Evolutionary conservation across 73 alveolate genomes (phyloP), one percentile per base, ranked within the genome.

Genomic region (Urostyla sp.): DNA sequence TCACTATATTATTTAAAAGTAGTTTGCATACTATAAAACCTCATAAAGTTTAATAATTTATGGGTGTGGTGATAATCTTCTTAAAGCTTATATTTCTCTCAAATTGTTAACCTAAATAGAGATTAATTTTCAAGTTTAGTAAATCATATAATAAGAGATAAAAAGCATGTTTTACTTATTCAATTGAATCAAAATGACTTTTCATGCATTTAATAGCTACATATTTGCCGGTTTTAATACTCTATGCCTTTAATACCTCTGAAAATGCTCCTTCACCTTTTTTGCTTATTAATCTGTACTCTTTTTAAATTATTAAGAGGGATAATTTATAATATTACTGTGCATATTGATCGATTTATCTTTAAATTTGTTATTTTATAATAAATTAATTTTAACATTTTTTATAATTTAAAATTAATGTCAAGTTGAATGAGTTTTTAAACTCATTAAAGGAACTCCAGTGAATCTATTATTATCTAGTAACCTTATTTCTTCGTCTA

Each of bases 31-130:
- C 94, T 92, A 95, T 44, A 95, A 88, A 0, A 94, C 97, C 63
- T 95, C 98, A 15, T 92, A 91, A 60, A 98, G 88, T 85, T 95
- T 98, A 52, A 97, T 92, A 52, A 98, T 95, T 80, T 98, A 90
- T 48, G 97, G 97, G 60, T 95, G 99, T 18, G 96, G 95, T 2
- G 92, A 58, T 23, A 90, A 78, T 51, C 94, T 40, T 35, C 95
- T 79, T 53, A 92, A 46, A 6, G 98, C 98, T 73, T 87, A 77
- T 21, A 90, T 90, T 57, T 90, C 96, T 46, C 94, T 60, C 31
- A 92, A 57, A 75, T 79, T 92, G 59, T 92, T 92, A 40, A 92
- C 98, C 80, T 66, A 66, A 5, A 36, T 3, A 31, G 11, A 15
- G 13, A 13, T 34, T 23, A 34, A 66, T 3, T 21, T 5, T 16